Conservation (phyloP, 2,329 filamentous ascomycete genomes). For the Arthroderma uncinatum region DNA sequence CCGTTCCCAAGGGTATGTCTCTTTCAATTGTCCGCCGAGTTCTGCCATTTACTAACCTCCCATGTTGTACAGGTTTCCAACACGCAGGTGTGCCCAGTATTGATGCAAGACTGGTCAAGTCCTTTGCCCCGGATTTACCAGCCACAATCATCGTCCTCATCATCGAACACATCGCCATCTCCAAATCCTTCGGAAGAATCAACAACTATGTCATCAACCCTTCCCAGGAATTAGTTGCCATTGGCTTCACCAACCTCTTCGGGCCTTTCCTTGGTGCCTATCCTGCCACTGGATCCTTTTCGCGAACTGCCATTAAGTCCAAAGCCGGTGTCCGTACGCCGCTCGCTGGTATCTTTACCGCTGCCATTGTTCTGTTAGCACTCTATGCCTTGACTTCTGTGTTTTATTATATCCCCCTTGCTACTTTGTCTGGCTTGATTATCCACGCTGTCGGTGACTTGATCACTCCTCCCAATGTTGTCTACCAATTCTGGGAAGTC, state of each 20-base stretch:
- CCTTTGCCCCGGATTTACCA: slow-evolving; percentile 45
- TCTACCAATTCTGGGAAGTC: slow-evolving; percentile 54
- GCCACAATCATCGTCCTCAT: slow-evolving; percentile 51
- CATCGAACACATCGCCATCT: slow-evolving; percentile 55
- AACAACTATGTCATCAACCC: slow-evolving; percentile 54
- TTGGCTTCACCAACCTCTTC: slow-evolving; percentile 51
- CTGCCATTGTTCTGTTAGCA: slow-evolving; percentile 50
- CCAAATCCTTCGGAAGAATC: slow-evolving; percentile 50
- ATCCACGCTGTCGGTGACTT: slow-evolving; percentile 55
- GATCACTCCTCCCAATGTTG: slow-evolving; percentile 47
- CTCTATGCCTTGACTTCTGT: slow-evolving; percentile 51
- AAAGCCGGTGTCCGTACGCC: slow-evolving; percentile 53
- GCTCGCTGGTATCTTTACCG: slow-evolving; percentile 49
- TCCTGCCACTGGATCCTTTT: slow-evolving; percentile 57
- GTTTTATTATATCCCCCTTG: slow-evolving; percentile 58
- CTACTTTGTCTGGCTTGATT: slow-evolving; percentile 54
- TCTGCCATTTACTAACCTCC: neutral
- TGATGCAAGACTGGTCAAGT: slow-evolving; percentile 38
- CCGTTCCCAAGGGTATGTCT: slow-evolving; percentile 40
- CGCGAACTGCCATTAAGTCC: slow-evolving; percentile 56
- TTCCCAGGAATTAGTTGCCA: slow-evolving; percentile 54
- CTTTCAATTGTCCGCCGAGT: neutral
- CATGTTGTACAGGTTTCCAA: slow-evolving; percentile 30
- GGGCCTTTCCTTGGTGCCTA: slow-evolving; percentile 56
- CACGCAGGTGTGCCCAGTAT: slow-evolving; percentile 38